phyloP scores from a whole-genome alignment of 139 green algal species.

The Tetradesmus obliquus region DNA sequence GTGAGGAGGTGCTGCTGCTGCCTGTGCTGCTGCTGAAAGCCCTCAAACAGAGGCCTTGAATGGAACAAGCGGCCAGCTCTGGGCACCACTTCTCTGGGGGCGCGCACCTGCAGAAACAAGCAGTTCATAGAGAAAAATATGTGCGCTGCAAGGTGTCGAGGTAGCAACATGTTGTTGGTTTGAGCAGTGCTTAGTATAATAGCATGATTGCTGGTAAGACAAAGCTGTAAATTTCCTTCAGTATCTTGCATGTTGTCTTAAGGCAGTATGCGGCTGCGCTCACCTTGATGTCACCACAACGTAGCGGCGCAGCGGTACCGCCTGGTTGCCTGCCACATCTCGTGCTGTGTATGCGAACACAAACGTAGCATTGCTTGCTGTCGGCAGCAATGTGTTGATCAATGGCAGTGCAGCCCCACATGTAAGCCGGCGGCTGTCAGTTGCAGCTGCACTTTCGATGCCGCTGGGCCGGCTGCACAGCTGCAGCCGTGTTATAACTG shows the following conservation, averaged over 20 bases:
- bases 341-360: constrained; percentile 34
- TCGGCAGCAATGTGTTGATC: constrained; percentile 13
- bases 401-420: constrained; percentile 6
- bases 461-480: constrained; percentile 19
- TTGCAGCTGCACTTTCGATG: neutral
- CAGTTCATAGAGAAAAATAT: neutral
- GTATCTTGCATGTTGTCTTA: no score
- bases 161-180: no score
- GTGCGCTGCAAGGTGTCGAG: no score
- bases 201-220: no score
- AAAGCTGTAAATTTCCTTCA: no score
- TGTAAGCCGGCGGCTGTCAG: neutral
- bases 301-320: constrained; percentile 31
- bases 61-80: constrained; percentile 22
- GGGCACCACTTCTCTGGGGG: constrained; percentile 37
- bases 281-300: constrained; percentile 11
- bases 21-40: neutral
- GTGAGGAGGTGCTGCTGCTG: neutral
- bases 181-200: no score
- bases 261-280: no score
- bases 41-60: constrained; percentile 28
- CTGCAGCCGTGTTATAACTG: neutral
- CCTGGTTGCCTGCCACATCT: constrained; percentile 42
- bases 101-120: neutral
- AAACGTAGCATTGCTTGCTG: constrained; percentile 5